Conservation (phyloP, 495 filamentous ascomycete species). For the Oleoguttula mirabilis region DNA sequence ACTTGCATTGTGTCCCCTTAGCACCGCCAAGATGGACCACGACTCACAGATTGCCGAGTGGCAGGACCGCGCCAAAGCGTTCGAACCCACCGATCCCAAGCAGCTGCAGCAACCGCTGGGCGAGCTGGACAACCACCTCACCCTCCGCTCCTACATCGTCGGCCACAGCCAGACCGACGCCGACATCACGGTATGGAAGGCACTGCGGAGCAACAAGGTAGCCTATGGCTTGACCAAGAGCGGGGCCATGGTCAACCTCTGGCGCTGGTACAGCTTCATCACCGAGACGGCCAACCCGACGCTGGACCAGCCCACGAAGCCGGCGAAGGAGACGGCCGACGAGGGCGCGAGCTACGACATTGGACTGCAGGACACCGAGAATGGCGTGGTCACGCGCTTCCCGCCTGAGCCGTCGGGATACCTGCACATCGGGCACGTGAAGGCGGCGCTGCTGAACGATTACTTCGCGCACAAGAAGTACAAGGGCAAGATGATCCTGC, state of each 20-base stretch:
- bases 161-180: conserved; percentile 68
- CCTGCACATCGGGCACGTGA: conserved; percentile 87
- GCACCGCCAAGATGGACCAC: conserved; percentile 7
- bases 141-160: conserved; percentile 72
- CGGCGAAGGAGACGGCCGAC: conserved; percentile 54
- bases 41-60: conserved; percentile 36
- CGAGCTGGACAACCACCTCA: conserved; percentile 74
- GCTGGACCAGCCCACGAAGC: conserved; percentile 17
- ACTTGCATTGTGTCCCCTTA: too few relatives aligned
- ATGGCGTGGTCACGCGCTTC: conserved; percentile 89
- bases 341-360: conserved; percentile 86
- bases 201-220: conserved; percentile 75
- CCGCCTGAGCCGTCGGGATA: conserved; percentile 96
- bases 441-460: conserved; percentile 83
- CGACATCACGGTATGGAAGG: conserved; percentile 75
- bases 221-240: conserved; percentile 65
- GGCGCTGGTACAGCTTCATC: conserved; percentile 80
- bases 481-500: conserved; percentile 66
- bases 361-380: conserved; percentile 71
- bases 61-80: conserved; percentile 38
- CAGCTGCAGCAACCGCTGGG: conserved; percentile 60
- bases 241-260: conserved; percentile 62
- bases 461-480: conserved; percentile 89
- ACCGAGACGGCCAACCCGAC: conserved; percentile 56
- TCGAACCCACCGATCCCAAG: conserved; percentile 63